Evolutionary conservation across 2,329 filamentous ascomycete genomes (phyloP).

Genomic region (Raffaelea ambrosiae): DNA sequence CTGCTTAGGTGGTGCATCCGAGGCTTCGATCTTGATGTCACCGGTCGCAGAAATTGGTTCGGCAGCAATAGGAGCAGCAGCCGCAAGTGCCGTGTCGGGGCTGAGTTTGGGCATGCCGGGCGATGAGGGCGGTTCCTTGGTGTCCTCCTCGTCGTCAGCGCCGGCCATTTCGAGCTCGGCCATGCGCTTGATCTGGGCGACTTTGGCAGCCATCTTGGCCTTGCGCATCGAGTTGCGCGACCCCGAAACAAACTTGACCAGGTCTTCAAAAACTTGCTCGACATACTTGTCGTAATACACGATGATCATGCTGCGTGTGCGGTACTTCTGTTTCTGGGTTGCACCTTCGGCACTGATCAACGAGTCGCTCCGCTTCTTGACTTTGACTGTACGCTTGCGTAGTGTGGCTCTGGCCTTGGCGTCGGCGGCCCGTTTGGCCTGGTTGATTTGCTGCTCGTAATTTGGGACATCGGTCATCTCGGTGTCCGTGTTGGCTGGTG

Average conservation of each 20-base stretch:
- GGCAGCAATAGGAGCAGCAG: not conserved
- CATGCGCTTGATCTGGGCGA: slow-evolving; percentile 55
- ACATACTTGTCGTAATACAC: slow-evolving; percentile 91
- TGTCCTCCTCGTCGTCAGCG: slow-evolving; percentile 33
- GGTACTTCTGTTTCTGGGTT: slow-evolving; percentile 49
- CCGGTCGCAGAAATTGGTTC: not conserved
- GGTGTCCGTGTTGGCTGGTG: not conserved
- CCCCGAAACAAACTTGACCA: slow-evolving; percentile 73
- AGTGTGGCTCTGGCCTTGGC: slow-evolving; percentile 37
- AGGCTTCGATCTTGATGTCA: not conserved
- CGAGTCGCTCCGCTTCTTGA: slow-evolving; percentile 37
- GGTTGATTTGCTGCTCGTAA: slow-evolving; percentile 4
- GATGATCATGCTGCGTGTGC: slow-evolving; percentile 67
- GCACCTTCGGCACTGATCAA: slow-evolving; percentile 40
- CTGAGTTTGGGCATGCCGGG: too few relatives aligned
- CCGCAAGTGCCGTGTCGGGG: not conserved
- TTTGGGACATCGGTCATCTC: not conserved
- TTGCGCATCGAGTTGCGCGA: slow-evolving; percentile 80
- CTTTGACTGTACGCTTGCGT: slow-evolving; percentile 37
- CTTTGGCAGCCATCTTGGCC: slow-evolving; percentile 73
- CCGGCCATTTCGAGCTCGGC: slow-evolving; percentile 51
- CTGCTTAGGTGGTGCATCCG: slow-evolving; percentile 11
- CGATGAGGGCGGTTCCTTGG: not conserved
- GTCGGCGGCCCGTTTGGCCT: slow-evolving; percentile 22
- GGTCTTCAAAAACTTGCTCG: slow-evolving; percentile 70